Conservation (phyloP, 768 basidiomycete species). For the Termitomyces sp. region DNA sequence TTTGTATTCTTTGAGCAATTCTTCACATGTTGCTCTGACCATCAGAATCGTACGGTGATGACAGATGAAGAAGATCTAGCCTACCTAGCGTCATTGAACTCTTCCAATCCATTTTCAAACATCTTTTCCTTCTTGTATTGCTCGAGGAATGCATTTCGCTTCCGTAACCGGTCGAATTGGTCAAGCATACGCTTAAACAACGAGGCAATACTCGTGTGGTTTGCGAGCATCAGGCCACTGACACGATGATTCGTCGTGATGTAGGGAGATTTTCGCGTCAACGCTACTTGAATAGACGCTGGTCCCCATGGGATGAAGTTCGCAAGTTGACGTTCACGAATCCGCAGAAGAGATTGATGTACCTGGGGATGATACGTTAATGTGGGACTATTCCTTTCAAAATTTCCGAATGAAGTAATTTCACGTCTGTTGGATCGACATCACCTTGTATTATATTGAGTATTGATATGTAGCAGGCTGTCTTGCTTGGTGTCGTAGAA, state of each 20-base stretch:
- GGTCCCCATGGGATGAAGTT: slow-evolving; percentile 99
- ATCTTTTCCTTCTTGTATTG: slow-evolving; percentile 97
- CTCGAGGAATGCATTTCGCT: slow-evolving; percentile 91
- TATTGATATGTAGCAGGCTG: slow-evolving; percentile 94
- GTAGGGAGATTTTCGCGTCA: slow-evolving; percentile 89
- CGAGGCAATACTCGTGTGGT: slow-evolving; percentile 99
- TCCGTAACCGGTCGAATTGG: slow-evolving; percentile 84
- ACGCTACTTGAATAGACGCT: slow-evolving; percentile 94
- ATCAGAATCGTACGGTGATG: neutral
- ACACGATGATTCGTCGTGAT: slow-evolving; percentile 87
- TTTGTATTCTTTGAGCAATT: slow-evolving; percentile 88
- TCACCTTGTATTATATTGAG: slow-evolving; percentile 99
- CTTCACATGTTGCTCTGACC: slow-evolving; percentile 75
- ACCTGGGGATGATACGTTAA: slow-evolving; percentile 44
- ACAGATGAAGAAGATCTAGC: slow-evolving; percentile 9
- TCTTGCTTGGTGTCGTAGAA: slow-evolving; percentile 85
- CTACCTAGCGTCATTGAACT: slow-evolving; percentile 96
- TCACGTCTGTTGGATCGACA: slow-evolving; percentile 94
- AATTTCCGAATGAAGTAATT: neutral
- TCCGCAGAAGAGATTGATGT: slow-evolving; percentile 94
- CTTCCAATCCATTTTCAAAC: slow-evolving; percentile 89
- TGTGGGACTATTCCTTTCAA: neutral
- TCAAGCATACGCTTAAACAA: slow-evolving; percentile 94
- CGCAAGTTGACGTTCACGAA: slow-evolving; percentile 93
- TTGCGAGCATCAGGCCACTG: slow-evolving; percentile 97